Base-by-base conservation (phyloP, 495 filamentous ascomycete genomes). In the Talaromyces ruber region DNA sequence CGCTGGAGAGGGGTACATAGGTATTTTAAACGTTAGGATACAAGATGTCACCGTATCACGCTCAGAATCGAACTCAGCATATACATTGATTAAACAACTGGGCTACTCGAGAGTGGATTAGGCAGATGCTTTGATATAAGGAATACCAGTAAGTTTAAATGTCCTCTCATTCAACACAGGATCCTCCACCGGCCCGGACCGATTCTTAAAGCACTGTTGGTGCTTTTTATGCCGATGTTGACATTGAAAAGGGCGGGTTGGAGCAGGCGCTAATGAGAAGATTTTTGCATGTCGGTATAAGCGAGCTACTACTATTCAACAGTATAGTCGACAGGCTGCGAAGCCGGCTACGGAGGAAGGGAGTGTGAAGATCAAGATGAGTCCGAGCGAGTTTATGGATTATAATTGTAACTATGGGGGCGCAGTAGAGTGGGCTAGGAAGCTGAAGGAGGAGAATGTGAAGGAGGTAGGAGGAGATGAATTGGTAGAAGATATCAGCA, bases 391-490 rank as follows among this genome's bases (percentile, higher is more conserved):
- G 52, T 79, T 78, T 56, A 72, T 74, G 71, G 72, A 77, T 24
- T 80, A 72, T 62, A 80, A 78, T 61, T 77, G 72, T 47, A 64
- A 56, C 12, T 80, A 80, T 65, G 29, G 58, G 3, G 75, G 76
- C 6, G 75, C 73, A 6, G 53, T 64, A 55, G 64, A 69, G 18
- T 77, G 74, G 73, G 30, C 24, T 0, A 54, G 24, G 7, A 22
- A 24, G 52, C 52, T 28, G 24, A 24, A n/a, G 1, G 52, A 54
- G 9, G 6, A 28, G 11, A 22, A 26, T 12, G 34, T 14, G 4
- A 39, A 39, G 12, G 14, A 39, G 52, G 52, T 24, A 25, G 24
- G 28, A 8, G n/a, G 25, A 24, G 52, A 14, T 6, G 16, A 29
- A 11, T 22, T 54, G 14, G 52, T 54, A 3, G 52, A 54, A 5